phyloP scores from a whole-genome alignment of 805 yeast genomes.

The Metschnikowia drakensbergensis region DNA sequence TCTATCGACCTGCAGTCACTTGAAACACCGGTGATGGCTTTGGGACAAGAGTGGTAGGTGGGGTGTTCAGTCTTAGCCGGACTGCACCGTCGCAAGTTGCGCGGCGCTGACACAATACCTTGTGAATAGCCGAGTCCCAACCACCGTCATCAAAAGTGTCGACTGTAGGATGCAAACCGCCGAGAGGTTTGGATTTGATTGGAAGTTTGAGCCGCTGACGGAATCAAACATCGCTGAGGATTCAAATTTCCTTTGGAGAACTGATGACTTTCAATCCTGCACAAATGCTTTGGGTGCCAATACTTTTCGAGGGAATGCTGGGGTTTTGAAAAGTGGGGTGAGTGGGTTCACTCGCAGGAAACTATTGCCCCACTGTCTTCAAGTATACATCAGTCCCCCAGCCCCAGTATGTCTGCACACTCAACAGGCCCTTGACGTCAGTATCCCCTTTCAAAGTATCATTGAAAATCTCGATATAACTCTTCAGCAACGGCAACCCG shows the following conservation, averaged over 20 bases:
- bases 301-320: too few species aligned
- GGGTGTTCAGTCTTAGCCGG: neutral
- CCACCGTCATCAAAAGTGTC: neutral
- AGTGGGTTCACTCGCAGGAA: neutral
- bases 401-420: constrained; percentile 67
- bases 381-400: constrained; percentile 78
- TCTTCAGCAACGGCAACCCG: constrained; percentile 78
- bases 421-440: constrained; percentile 43
- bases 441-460: constrained; percentile 22
- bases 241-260: too few species aligned
- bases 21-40: neutral
- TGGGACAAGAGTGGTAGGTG: neutral
- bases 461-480: constrained; percentile 41
- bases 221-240: too few species aligned
- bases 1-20: neutral
- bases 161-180: too few species aligned
- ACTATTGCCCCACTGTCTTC: constrained; percentile 34
- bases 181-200: too few species aligned
- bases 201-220: too few species aligned
- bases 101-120: neutral
- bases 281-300: too few species aligned
- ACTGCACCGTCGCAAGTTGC: constrained; percentile 3
- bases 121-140: too few species aligned
- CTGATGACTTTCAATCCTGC: too few species aligned
- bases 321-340: too few species aligned